Percentiles rank a stretch among this genome's conserved stretches.
phyloP scores from a whole-genome alignment of 2,329 filamentous ascomycete genomes.

The Botrytis cinerea region DNA sequence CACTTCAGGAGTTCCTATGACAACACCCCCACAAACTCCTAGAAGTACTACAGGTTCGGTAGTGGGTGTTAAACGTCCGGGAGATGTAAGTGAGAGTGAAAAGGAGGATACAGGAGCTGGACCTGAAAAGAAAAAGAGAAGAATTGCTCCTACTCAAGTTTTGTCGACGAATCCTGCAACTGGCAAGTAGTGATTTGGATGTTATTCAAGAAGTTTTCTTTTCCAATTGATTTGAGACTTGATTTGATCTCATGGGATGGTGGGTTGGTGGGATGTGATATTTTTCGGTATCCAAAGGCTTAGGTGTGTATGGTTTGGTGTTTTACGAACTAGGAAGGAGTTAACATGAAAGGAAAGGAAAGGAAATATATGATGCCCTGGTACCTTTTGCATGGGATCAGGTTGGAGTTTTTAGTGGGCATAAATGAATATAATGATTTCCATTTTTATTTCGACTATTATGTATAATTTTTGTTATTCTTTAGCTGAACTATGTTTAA shows the following conservation, averaged over 20 bases:
- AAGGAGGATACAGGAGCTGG: constrained; percentile 53
- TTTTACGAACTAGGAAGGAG: neutral
- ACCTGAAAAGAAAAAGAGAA: constrained; percentile 59
- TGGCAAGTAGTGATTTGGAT: neutral
- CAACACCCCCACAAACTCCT: constrained; percentile 89
- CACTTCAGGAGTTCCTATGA: constrained; percentile 61
- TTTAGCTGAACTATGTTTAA: neutral
- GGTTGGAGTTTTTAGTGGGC: neutral
- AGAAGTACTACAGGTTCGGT: constrained; percentile 60
- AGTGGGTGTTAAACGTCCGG: constrained; percentile 55
- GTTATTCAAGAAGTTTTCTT: neutral
- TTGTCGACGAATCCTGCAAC: neutral
- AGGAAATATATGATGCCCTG: neutral
- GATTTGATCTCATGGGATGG: neutral
- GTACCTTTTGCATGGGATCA: neutral
- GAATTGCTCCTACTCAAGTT: constrained; percentile 63
- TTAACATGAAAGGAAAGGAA: neutral
- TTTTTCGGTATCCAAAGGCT: neutral
- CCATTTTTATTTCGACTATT: neutral
- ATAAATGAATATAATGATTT: neutral
- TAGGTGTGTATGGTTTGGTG: neutral
- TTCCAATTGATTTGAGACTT: neutral
- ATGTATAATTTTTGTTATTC: neutral
- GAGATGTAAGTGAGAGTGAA: constrained; percentile 54
- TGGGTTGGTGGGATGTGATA: neutral